Conservation (phyloP, 2,329 filamentous ascomycete species). For the Aureobasidium sp. region DNA sequence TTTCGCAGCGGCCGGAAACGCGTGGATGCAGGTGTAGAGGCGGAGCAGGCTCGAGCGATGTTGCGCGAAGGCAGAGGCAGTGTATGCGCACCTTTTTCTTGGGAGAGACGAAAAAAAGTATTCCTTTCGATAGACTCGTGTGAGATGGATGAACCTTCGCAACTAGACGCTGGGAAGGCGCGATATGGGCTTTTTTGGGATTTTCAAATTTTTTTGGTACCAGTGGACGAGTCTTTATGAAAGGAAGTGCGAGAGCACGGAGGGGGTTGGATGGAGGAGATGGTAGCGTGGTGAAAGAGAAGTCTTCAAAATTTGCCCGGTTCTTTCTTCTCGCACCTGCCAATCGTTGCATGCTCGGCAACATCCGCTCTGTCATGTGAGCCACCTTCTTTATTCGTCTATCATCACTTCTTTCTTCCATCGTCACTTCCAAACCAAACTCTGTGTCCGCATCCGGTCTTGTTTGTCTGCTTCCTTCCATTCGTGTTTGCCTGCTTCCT, state of each 20-base stretch:
- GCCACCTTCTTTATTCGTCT: not conserved
- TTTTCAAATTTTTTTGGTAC: conserved; percentile 32
- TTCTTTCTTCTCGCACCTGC: not conserved
- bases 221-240: conserved; percentile 23
- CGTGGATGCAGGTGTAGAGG: not conserved
- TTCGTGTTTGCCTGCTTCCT: not conserved
- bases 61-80: not conserved
- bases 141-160: conserved; percentile 10
- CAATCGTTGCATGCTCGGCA: not conserved
- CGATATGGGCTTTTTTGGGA: conserved; percentile 25
- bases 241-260: conserved; percentile 16
- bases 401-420: not conserved
- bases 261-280: conserved; percentile 16
- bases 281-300: conserved; percentile 12
- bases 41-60: not conserved
- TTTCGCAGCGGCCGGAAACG: not conserved
- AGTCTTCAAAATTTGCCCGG: not conserved
- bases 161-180: conserved; percentile 17
- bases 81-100: conserved; percentile 12
- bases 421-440: not conserved
- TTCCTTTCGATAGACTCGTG: conserved; percentile 11
- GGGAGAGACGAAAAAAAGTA: not conserved
- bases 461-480: not conserved
- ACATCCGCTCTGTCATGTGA: conserved; percentile 6
- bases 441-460: not conserved